Percentiles rank a stretch among this genome's conserved stretches.
Evolutionary conservation across 768 basidiomycete genomes (phyloP).

Genomic region (Rhizopogon vesiculosus): DNA sequence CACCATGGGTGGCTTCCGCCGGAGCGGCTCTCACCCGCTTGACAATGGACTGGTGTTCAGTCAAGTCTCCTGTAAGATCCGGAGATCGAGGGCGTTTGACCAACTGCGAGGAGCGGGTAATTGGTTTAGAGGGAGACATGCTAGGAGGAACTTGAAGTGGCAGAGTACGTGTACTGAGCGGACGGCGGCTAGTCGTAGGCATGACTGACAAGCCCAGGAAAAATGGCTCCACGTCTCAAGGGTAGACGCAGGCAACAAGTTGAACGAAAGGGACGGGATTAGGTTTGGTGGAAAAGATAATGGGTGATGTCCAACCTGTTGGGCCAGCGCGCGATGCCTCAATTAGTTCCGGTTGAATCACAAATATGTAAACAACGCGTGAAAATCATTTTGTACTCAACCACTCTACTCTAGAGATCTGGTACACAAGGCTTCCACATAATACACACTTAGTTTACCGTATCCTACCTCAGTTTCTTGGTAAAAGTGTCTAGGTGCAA

Average conservation of each 20-base stretch:
- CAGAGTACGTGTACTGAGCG: conserved; percentile 38
- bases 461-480: no score
- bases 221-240: not conserved
- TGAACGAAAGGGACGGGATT: no score
- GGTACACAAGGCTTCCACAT: no score
- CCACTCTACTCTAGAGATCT: no score
- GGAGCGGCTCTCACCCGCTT: conserved; percentile 43
- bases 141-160: conserved; percentile 29
- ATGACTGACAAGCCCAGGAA: conserved; percentile 18
- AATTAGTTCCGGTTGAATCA: not conserved
- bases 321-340: not conserved
- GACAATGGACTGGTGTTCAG: conserved; percentile 15
- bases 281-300: not conserved
- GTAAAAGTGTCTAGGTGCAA: no score
- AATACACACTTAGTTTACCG: no score
- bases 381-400: no score
- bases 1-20: conserved; percentile 25
- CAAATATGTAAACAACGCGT: not conserved
- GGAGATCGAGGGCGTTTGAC: conserved; percentile 50
- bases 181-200: conserved; percentile 44
- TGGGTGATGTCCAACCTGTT: not conserved
- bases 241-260: not conserved
- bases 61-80: conserved; percentile 34
- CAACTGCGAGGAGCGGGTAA: conserved; percentile 28
- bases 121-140: conserved; percentile 28